Percentiles rank a stretch among this genome's conserved stretches.
Evolutionary conservation across 495 filamentous ascomycete genomes (phyloP).

Genomic region (Friedmanniomyces simplex): DNA sequence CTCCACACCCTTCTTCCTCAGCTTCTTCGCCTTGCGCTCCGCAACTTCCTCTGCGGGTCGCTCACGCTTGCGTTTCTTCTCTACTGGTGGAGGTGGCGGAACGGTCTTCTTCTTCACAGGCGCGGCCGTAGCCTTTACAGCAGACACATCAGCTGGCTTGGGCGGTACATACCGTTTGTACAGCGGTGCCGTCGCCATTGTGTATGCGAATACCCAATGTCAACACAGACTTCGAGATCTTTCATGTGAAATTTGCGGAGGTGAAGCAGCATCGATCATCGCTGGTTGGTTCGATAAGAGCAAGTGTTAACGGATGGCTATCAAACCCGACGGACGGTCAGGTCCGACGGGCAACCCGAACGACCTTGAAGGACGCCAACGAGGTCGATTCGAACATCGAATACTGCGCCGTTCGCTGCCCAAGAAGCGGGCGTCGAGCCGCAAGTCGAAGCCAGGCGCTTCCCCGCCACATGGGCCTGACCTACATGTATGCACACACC

Average conservation of each 20-base stretch:
- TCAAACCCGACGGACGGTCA: no score
- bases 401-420: no score
- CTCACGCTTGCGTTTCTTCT: slow-evolving; percentile 21
- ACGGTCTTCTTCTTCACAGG: not conserved
- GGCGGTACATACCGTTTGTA: slow-evolving; percentile 44
- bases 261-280: not conserved
- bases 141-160: slow-evolving; percentile 13
- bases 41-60: slow-evolving; percentile 12
- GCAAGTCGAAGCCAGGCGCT: no score
- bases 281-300: not conserved
- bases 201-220: not conserved
- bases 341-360: no score
- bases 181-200: slow-evolving; percentile 28
- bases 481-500: no score
- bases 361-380: no score
- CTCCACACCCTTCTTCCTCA: slow-evolving; percentile 19
- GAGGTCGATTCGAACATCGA: no score
- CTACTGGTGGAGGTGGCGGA: not conserved
- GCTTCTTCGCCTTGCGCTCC: slow-evolving; percentile 23
- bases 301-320: not conserved
- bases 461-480: no score
- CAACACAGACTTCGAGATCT: not conserved
- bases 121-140: not conserved
- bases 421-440: no score
- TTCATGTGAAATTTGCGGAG: not conserved